These are phyloP conservation scores for Colletotrichum phormii DNA, from an alignment of 2,329 filamentous ascomycete species.

Conservation along the genomic window DNA sequence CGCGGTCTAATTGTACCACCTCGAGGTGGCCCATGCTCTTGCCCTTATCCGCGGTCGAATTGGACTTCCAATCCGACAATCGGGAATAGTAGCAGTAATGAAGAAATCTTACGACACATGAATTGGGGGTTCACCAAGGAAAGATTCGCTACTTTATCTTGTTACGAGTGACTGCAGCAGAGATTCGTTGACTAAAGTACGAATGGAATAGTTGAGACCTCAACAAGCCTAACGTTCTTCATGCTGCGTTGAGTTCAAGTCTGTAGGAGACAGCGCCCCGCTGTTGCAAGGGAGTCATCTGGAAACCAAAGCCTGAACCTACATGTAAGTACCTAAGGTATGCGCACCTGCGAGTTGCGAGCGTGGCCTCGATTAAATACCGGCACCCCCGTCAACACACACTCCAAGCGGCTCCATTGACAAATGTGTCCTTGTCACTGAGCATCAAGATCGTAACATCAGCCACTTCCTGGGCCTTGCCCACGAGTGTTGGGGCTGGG, in stretches of 20 bases:
- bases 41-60: no score
- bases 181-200: no score
- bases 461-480: slow-evolving; percentile 17
- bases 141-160: neutral
- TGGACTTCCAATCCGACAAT: no score
- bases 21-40: no score
- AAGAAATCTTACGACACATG: neutral
- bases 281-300: no score
- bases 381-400: slow-evolving; percentile 24
- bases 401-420: slow-evolving; percentile 28
- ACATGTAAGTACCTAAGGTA: no score
- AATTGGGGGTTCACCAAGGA: neutral
- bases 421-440: slow-evolving; percentile 14
- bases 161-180: no score
- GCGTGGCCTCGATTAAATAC: neutral
- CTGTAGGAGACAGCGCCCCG: no score
- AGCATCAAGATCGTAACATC: slow-evolving; percentile 29
- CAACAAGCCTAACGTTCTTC: no score
- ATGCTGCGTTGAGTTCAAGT: no score
- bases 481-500: slow-evolving; percentile 19
- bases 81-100: neutral
- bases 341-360: neutral
- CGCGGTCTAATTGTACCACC: no score
- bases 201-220: no score
- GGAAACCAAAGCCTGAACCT: neutral